phyloP scores from a whole-genome alignment of 2,329 filamentous ascomycete genomes.

The Botrytis fabae region DNA sequence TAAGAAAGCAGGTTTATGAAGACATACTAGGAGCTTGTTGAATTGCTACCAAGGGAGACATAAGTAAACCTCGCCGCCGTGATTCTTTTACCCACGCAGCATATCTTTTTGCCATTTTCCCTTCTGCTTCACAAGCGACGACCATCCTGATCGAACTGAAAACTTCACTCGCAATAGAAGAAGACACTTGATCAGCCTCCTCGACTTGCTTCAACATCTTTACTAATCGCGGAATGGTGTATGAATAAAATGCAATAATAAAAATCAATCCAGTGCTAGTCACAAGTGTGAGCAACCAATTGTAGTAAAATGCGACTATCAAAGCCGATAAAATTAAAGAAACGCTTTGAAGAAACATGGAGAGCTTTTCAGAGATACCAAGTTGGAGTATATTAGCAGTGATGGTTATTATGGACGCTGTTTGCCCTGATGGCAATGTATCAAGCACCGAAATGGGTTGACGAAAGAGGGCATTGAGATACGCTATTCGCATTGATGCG shows the following conservation, averaged over 20 bases:
- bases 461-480: constrained; percentile 61
- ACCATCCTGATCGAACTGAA: constrained; percentile 62
- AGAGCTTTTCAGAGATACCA: constrained; percentile 62
- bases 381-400: constrained; percentile 63
- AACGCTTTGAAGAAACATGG: constrained; percentile 56
- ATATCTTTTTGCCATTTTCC: constrained; percentile 55
- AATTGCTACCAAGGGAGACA: constrained; percentile 37
- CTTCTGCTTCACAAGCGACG: constrained; percentile 61
- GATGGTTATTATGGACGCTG: constrained; percentile 63
- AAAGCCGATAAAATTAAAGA: constrained; percentile 55
- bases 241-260: constrained; percentile 50
- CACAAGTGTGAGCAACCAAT: constrained; percentile 59
- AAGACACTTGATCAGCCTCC: constrained; percentile 56
- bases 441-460: constrained; percentile 69
- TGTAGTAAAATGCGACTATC: constrained; percentile 55
- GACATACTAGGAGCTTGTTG: constrained; percentile 49
- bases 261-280: constrained; percentile 57
- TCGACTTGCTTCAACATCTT: constrained; percentile 50
- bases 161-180: constrained; percentile 61
- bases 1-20: neutral
- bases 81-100: constrained; percentile 55
- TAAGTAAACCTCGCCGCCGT: constrained; percentile 39
- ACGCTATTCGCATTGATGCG: constrained; percentile 60
- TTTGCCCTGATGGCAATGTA: constrained; percentile 61
- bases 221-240: constrained; percentile 57